Evolutionary conservation across 2,329 filamentous ascomycete species (phyloP).

Genomic region (Botrytis cinerea): DNA sequence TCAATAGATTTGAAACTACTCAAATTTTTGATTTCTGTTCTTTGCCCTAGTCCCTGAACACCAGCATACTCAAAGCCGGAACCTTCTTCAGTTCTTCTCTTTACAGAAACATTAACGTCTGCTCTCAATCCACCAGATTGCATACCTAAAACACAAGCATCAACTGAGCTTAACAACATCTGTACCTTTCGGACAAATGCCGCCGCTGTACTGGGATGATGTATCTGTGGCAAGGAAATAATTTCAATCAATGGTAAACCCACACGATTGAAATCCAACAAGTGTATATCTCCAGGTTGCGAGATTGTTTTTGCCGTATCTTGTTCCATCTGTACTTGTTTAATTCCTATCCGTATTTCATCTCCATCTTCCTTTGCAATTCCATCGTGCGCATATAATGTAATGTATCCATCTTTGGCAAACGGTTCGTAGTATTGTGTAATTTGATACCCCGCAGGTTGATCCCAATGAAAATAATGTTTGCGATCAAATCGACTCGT

Average conservation of each 20-base stretch:
- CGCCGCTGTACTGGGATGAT: conserved; percentile 82
- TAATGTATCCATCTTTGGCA: conserved; percentile 70
- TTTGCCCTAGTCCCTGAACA: conserved; percentile 69
- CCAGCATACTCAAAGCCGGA: conserved; percentile 55
- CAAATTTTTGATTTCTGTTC: conserved; percentile 97
- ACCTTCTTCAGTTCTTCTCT: conserved; percentile 47
- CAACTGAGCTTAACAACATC: conserved; percentile 72
- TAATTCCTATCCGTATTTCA: conserved; percentile 74
- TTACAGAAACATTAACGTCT: conserved; percentile 93
- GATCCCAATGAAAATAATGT: conserved; percentile 99
- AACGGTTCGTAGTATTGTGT: conserved; percentile 88
- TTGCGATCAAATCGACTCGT: conserved; percentile 90
- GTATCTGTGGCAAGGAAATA: conserved; percentile 87
- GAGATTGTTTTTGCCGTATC: conserved; percentile 94
- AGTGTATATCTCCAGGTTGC: conserved; percentile 69
- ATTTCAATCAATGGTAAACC: conserved; percentile 92
- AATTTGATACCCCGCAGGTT: conserved; percentile 94
- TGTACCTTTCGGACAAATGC: conserved; percentile 90
- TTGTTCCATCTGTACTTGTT: conserved; percentile 96
- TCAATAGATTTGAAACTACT: conserved; percentile 94
- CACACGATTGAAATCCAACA: conserved; percentile 92
- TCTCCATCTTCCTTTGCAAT: conserved; percentile 74
- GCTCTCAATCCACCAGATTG: conserved; percentile 87
- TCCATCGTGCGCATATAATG: conserved; percentile 72
- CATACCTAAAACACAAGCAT: conserved; percentile 89